phyloP scores from a whole-genome alignment of 495 filamentous ascomycete species.

The Letharia columbiana region DNA sequence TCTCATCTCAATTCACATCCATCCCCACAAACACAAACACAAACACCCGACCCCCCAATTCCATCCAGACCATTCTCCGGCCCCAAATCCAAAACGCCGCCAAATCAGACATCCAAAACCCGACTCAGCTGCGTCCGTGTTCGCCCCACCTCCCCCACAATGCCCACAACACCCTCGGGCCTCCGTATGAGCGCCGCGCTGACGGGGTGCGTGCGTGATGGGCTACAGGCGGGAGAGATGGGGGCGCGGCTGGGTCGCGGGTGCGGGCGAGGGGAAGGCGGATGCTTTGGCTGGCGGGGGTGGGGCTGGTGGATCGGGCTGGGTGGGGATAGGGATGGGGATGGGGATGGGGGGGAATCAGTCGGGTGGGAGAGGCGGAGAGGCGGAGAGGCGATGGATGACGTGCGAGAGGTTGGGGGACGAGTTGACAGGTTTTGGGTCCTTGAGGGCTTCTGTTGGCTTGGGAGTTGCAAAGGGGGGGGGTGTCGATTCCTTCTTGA shows the following conservation, averaged over 20 bases:
- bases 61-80: background rate
- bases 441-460: no score
- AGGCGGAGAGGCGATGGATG: background rate
- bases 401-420: background rate
- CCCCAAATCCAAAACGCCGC: background rate
- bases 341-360: no score
- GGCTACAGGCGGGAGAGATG: conserved; percentile 1
- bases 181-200: no score
- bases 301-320: background rate
- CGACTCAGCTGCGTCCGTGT: background rate
- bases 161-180: no score
- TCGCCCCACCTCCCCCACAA: background rate
- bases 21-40: background rate
- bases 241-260: background rate
- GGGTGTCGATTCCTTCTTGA: no score
- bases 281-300: background rate
- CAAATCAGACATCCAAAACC: background rate
- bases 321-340: background rate
- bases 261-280: background rate
- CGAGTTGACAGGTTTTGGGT: background rate
- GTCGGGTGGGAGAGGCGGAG: no score
- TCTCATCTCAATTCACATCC: background rate
- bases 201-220: no score
- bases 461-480: no score
- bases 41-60: background rate